phyloP scores from a whole-genome alignment of 106 monocot genomes.

The Dendrobium chrysotoxum region DNA sequence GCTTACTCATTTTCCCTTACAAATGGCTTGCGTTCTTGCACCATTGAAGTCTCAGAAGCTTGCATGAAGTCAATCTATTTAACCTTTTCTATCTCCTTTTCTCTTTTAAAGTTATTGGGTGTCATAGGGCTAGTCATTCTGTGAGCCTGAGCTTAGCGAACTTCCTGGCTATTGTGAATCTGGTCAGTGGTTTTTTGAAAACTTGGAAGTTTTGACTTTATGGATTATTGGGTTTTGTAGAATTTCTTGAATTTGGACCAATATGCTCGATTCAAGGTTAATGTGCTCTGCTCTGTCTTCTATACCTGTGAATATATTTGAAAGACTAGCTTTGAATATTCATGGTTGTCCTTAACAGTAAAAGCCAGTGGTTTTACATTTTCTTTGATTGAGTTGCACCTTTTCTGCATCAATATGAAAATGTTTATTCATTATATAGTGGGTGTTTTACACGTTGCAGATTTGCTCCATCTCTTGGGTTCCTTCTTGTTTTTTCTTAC shows the following conservation, averaged over 20 bases:
- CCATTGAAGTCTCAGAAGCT: background rate
- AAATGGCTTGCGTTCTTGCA: background rate
- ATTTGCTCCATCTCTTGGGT: background rate
- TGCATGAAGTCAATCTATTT: background rate
- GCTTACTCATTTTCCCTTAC: background rate
- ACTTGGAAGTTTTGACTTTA: background rate
- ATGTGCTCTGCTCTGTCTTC: background rate
- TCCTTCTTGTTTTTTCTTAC: background rate
- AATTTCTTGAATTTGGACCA: background rate
- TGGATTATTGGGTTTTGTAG: background rate
- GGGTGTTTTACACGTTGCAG: background rate
- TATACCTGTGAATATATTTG: background rate
- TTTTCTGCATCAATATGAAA: background rate
- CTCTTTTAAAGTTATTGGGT: background rate
- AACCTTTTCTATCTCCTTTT: background rate
- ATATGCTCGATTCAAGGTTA: background rate
- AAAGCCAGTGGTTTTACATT: background rate
- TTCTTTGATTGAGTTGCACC: background rate
- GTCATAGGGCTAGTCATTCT: background rate
- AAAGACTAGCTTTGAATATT: slow-evolving; percentile 3
- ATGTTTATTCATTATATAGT: background rate
- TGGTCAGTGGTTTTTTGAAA: background rate
- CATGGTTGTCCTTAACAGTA: background rate
- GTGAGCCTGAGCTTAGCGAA: background rate
- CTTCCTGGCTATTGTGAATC: background rate